A percentile compares a stretch with the other conserved stretches of the same genome.
Evolutionary conservation across 805 yeast species (phyloP).

Genomic region (Candida piceae): DNA sequence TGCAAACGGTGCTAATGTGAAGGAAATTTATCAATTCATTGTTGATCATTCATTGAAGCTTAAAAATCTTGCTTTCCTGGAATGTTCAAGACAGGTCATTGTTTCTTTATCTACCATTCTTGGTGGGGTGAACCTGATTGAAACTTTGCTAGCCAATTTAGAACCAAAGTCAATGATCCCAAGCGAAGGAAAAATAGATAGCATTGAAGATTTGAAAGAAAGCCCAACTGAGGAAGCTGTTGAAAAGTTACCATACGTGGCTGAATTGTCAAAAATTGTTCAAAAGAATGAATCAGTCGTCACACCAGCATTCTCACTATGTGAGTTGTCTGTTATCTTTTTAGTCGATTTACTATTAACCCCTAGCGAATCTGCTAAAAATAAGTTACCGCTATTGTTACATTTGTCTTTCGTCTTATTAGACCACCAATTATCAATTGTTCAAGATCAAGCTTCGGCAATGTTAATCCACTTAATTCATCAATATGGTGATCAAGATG

Average conservation of each 20-base stretch:
- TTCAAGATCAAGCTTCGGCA: slow-evolving; percentile 80
- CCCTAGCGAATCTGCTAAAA: slow-evolving; percentile 56
- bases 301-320: slow-evolving; percentile 73
- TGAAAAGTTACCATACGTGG: slow-evolving; percentile 60
- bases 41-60: slow-evolving; percentile 62
- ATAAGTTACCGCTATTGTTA: slow-evolving; percentile 63
- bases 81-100: slow-evolving; percentile 73
- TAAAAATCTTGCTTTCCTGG: slow-evolving; percentile 69
- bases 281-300: slow-evolving; percentile 37
- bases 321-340: slow-evolving; percentile 82
- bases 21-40: slow-evolving; percentile 66
- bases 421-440: slow-evolving; percentile 81
- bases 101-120: slow-evolving; percentile 63
- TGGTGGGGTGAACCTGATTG: slow-evolving; percentile 47
- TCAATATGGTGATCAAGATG: slow-evolving; percentile 47
- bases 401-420: slow-evolving; percentile 77
- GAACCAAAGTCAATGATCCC: slow-evolving; percentile 93
- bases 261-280: slow-evolving; percentile 58
- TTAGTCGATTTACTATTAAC: slow-evolving; percentile 73
- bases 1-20: slow-evolving; percentile 60
- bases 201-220: too few species aligned
- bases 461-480: slow-evolving; percentile 69
- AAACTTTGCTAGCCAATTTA: slow-evolving; percentile 60
- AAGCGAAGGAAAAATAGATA: too few species aligned
- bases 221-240: slow-evolving; percentile 1